These are phyloP conservation scores for Cercospora sojina DNA, from an alignment of 2,329 filamentous ascomycete species.

Conservation along the genomic window DNA sequence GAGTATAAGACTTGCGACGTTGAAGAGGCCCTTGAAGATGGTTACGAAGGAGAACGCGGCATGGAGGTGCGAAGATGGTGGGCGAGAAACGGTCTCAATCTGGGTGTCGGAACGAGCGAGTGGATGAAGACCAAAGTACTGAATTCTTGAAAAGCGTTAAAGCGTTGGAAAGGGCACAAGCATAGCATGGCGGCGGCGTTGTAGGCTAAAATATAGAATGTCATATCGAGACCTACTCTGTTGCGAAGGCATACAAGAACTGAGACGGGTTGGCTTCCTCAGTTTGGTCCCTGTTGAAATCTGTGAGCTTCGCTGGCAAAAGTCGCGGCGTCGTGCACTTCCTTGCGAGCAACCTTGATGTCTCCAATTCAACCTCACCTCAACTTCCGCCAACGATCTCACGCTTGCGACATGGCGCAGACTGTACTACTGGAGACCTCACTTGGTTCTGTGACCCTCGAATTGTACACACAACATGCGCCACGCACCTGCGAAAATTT, in stretches of 20 bases:
- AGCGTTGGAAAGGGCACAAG: slow-evolving; percentile 11
- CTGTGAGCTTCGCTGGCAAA: background rate
- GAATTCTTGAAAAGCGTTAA: slow-evolving; percentile 22
- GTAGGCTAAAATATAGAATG: background rate
- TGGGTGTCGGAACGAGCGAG: slow-evolving; percentile 79
- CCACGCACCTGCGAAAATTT: slow-evolving; percentile 68
- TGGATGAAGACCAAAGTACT: slow-evolving; percentile 83
- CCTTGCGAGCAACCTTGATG: background rate
- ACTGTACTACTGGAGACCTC: slow-evolving; percentile 80
- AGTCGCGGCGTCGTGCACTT: background rate
- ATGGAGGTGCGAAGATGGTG: slow-evolving; percentile 80
- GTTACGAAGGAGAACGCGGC: slow-evolving; percentile 66
- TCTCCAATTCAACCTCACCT: background rate
- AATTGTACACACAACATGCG: slow-evolving; percentile 87
- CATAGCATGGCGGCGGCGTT: slow-evolving; percentile 18
- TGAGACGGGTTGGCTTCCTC: background rate
- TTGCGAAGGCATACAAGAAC: background rate
- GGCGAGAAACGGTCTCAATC: slow-evolving; percentile 77
- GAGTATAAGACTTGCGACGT: slow-evolving; percentile 96
- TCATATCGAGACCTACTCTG: background rate
- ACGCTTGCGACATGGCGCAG: slow-evolving; percentile 62
- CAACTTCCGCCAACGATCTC: background rate
- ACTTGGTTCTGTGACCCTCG: slow-evolving; percentile 80
- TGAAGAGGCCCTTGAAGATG: slow-evolving; percentile 89
- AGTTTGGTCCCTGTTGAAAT: background rate